A percentile compares a stretch with the other conserved stretches of the same genome.
Conservation (phyloP, 2,329 filamentous ascomycete species). For the Claviceps monticola region DNA sequence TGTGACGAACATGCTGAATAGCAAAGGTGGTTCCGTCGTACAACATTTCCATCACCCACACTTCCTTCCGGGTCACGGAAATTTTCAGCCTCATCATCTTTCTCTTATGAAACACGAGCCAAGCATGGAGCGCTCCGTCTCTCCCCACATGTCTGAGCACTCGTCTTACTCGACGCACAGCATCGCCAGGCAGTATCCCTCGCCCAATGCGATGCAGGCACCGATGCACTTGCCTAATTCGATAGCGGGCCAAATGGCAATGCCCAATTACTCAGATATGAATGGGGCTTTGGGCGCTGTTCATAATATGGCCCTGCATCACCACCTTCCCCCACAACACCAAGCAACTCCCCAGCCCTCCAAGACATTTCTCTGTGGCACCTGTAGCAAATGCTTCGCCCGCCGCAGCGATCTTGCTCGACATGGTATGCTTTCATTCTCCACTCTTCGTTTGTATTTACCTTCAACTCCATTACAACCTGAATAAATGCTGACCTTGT, state of each 20-base stretch:
- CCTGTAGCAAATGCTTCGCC: conserved; percentile 84
- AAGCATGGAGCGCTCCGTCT: conserved; percentile 39
- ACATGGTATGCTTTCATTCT: conserved; percentile 54
- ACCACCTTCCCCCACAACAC: conserved; percentile 23
- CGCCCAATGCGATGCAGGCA: conserved; percentile 37
- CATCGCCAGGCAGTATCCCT: conserved; percentile 36
- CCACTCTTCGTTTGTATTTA: neutral
- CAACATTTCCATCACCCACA: conserved; percentile 14
- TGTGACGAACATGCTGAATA: conserved; percentile 39
- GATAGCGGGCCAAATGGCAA: conserved; percentile 27
- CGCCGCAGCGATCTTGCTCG: conserved; percentile 84
- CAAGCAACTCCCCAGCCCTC: conserved; percentile 23
- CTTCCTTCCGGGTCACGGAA: conserved; percentile 17
- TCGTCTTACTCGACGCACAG: conserved; percentile 40
- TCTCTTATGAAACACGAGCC: conserved; percentile 22
- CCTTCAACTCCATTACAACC: no score
- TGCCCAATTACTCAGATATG: conserved; percentile 25
- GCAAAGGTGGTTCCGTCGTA: conserved; percentile 25
- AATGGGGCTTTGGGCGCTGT: conserved; percentile 19
- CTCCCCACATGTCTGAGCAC: conserved; percentile 46
- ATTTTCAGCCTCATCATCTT: conserved; percentile 19
- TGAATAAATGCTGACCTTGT: neutral
- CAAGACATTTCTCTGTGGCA: conserved; percentile 78
- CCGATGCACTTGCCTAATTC: conserved; percentile 32
- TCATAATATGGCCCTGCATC: conserved; percentile 25